Percentiles rank a stretch among this genome's conserved stretches.
Evolutionary conservation across 306 rosid genomes (phyloP).

Genomic region (Glycine latifolia): DNA sequence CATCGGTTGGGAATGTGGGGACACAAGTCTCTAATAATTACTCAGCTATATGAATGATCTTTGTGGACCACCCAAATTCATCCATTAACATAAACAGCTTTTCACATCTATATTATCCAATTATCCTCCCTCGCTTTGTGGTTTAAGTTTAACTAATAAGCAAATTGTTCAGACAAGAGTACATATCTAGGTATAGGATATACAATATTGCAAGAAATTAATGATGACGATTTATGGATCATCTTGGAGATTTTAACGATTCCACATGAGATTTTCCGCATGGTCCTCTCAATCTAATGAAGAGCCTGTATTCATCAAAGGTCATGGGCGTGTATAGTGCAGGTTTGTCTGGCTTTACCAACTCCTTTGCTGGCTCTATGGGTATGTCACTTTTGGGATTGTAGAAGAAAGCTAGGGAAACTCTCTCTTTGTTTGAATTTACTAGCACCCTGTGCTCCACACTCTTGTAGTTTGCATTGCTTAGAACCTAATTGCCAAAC

Average conservation of each 20-base stretch:
- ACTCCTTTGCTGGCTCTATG: conserved; percentile 73
- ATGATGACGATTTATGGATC: background rate
- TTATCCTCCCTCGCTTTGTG: background rate
- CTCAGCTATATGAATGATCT: background rate
- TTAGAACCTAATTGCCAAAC: conserved; percentile 64
- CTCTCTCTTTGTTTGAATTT: conserved; percentile 71
- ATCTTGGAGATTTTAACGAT: conserved; percentile 62
- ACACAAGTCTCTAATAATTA: conserved; percentile 34
- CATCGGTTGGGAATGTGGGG: conserved; percentile 42
- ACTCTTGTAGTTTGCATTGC: conserved; percentile 84
- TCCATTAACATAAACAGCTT: conserved; percentile 29
- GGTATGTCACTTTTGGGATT: conserved; percentile 86
- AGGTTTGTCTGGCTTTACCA: conserved; percentile 63
- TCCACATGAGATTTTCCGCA: conserved; percentile 88
- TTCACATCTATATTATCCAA: background rate
- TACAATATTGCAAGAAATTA: background rate
- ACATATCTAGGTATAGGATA: background rate
- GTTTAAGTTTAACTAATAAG: background rate
- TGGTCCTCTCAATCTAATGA: conserved; percentile 81
- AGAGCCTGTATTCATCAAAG: conserved; percentile 80
- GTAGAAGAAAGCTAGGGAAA: conserved; percentile 93
- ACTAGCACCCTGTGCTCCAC: conserved; percentile 93
- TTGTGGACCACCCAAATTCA: conserved; percentile 23
- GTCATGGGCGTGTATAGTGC: conserved; percentile 77
- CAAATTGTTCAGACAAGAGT: conserved; percentile 3